Conservation (phyloP, 1,139 yeast genomes). For the Suhomyces guaymorum region DNA sequence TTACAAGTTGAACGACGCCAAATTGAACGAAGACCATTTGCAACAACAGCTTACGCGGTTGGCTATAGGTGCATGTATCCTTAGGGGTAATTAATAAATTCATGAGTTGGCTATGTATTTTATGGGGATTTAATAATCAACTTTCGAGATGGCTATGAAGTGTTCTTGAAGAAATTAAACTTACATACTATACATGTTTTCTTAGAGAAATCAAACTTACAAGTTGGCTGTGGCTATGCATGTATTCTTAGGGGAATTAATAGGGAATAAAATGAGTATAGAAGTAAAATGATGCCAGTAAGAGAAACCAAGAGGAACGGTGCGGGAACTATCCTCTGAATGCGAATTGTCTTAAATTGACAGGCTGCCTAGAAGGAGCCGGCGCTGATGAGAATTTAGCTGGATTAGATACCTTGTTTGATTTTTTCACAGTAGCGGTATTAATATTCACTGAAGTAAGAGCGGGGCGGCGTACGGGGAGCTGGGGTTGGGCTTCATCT, state of each 20-base stretch:
- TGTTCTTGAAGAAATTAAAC: too few species aligned
- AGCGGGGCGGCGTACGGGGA: constrained; percentile 4
- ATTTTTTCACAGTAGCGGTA: not conserved
- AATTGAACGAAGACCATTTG: constrained; percentile 16
- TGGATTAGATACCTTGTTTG: constrained; percentile 3
- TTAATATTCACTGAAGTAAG: constrained; percentile 1
- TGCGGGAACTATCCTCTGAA: constrained; percentile 19
- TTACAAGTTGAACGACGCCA: constrained; percentile 41
- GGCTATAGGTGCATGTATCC: constrained; percentile 41
- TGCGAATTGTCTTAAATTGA: constrained; percentile 22
- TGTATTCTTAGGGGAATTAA: not conserved
- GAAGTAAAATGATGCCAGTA: too few species aligned
- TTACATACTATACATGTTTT: too few species aligned
- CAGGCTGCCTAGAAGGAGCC: constrained; percentile 1
- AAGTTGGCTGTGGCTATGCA: too few species aligned
- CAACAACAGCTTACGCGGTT: constrained; percentile 35
- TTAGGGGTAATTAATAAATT: constrained; percentile 29
- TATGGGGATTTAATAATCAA: too few species aligned
- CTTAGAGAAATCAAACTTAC: too few species aligned
- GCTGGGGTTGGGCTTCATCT: constrained; percentile 12
- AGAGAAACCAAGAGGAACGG: not conserved
- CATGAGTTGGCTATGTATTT: not conserved
- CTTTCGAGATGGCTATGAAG: too few species aligned
- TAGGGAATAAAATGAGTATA: too few species aligned
- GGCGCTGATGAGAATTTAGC: too few species aligned